phyloP scores from a whole-genome alignment of 164 flowering plant species.

The Echeveria elegans region DNA sequence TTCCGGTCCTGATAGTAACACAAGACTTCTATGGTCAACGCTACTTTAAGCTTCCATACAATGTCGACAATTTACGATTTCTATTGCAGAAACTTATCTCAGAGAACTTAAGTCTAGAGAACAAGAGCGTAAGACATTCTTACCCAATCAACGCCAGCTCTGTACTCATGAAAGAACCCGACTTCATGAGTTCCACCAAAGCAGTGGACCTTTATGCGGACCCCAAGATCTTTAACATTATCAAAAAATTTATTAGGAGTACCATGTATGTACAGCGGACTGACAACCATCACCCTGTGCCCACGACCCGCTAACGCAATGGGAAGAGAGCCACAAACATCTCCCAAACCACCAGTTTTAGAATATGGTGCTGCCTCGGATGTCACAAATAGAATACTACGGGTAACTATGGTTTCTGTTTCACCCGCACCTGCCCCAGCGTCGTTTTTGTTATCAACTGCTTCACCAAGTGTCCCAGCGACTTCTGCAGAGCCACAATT shows the following conservation, averaged over 20 bases:
- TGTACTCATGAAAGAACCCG: slow-evolving; percentile 72
- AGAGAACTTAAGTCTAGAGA: neutral
- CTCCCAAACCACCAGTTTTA: slow-evolving; percentile 94
- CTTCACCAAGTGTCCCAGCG: slow-evolving; percentile 13
- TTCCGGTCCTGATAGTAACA: neutral
- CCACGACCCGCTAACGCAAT: slow-evolving; percentile 73
- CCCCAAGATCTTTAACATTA: slow-evolving; percentile 38
- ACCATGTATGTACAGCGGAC: slow-evolving; percentile 76
- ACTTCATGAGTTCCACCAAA: slow-evolving; percentile 77
- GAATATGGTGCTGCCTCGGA: slow-evolving; percentile 93
- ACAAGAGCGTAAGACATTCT: slow-evolving; percentile 2
- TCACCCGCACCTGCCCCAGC: slow-evolving; percentile 23
- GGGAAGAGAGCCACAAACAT: slow-evolving; percentile 97
- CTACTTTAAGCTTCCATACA: neutral
- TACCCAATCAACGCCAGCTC: slow-evolving; percentile 97
- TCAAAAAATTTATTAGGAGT: slow-evolving; percentile 38
- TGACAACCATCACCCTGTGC: slow-evolving; percentile 17
- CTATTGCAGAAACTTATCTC: neutral
- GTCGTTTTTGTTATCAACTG: slow-evolving; percentile 14
- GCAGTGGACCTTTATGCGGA: slow-evolving; percentile 43
- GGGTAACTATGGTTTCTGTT: slow-evolving; percentile 23
- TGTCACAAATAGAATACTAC: slow-evolving; percentile 67
- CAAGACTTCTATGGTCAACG: neutral
- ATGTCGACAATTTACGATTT: neutral
- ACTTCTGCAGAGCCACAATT: slow-evolving; percentile 16